Percentiles rank a stretch among this genome's conserved stretches.
Evolutionary conservation across 805 yeast species (phyloP).

Genomic region (Debaryomyces maramus): DNA sequence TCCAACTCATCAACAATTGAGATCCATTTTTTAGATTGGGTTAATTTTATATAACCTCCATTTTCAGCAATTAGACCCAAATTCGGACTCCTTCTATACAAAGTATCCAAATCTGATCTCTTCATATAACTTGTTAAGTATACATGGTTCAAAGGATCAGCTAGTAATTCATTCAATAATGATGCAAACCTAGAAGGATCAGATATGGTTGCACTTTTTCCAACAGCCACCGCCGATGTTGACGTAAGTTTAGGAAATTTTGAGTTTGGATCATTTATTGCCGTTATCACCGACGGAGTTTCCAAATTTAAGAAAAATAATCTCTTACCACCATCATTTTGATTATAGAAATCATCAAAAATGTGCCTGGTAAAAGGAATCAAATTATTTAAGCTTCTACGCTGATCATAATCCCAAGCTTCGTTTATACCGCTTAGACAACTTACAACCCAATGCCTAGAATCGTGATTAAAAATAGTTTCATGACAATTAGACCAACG

Average conservation of each 20-base stretch:
- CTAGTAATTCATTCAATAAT: constrained; percentile 58
- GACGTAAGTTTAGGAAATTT: constrained; percentile 21
- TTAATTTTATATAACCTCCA: constrained; percentile 74
- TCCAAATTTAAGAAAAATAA: constrained; percentile 56
- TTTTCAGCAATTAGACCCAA: constrained; percentile 87
- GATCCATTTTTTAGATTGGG: constrained; percentile 56
- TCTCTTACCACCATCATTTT: constrained; percentile 33
- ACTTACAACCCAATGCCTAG: constrained; percentile 68
- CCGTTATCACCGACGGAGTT: constrained; percentile 32
- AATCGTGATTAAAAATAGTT: constrained; percentile 66
- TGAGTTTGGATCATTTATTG: constrained; percentile 9
- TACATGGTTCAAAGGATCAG: constrained; percentile 62
- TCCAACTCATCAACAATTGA: constrained; percentile 55
- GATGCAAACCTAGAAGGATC: constrained; percentile 61
- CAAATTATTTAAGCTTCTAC: constrained; percentile 23
- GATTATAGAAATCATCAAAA: constrained; percentile 33
- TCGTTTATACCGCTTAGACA: constrained; percentile 55
- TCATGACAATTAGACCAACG: constrained; percentile 64
- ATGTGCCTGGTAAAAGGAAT: constrained; percentile 31
- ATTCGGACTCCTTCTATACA: constrained; percentile 64
- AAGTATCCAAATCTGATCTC: constrained; percentile 61
- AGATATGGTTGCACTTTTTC: constrained; percentile 31
- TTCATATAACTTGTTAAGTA: constrained; percentile 70
- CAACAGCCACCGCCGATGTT: constrained; percentile 25
- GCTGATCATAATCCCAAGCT: constrained; percentile 36